phyloP scores from a whole-genome alignment of 2,329 filamentous ascomycete genomes.

The Fusarium heterosporum region DNA sequence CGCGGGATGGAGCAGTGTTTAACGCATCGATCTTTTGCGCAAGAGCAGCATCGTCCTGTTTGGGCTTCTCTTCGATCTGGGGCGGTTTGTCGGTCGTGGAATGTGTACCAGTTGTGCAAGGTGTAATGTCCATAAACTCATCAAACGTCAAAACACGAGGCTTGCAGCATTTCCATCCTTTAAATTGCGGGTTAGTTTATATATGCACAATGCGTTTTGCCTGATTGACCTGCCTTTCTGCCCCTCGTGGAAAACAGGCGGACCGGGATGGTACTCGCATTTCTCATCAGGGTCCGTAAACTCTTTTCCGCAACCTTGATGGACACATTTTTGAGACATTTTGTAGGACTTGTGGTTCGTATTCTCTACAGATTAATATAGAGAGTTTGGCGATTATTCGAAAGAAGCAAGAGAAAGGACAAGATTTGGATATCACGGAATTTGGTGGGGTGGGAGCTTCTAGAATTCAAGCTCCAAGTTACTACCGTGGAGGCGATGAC shows the following conservation, averaged over 20 bases:
- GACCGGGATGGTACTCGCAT: conserved; percentile 92
- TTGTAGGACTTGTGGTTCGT: conserved; percentile 6
- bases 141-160: conserved; percentile 96
- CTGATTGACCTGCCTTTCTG: conserved; percentile 80
- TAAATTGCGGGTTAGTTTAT: not conserved
- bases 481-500: conserved; percentile 41
- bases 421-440: conserved; percentile 24
- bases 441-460: conserved; percentile 55
- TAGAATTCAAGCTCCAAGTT: conserved; percentile 50
- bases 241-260: conserved; percentile 95
- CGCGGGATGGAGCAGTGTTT: conserved; percentile 57
- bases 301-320: conserved; percentile 92
- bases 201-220: not conserved
- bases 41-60: conserved; percentile 56
- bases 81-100: conserved; percentile 82
- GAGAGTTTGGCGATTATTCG: conserved; percentile 6
- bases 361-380: conserved; percentile 15
- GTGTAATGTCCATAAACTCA: conserved; percentile 92
- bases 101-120: conserved; percentile 93
- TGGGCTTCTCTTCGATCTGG: conserved; percentile 68
- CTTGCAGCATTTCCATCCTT: conserved; percentile 99
- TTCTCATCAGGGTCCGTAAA: conserved; percentile 85
- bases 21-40: conserved; percentile 66
- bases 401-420: conserved; percentile 2
- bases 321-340: conserved; percentile 90